Conservation (phyloP, 768 basidiomycete genomes). For the Scleroderma bovista region DNA sequence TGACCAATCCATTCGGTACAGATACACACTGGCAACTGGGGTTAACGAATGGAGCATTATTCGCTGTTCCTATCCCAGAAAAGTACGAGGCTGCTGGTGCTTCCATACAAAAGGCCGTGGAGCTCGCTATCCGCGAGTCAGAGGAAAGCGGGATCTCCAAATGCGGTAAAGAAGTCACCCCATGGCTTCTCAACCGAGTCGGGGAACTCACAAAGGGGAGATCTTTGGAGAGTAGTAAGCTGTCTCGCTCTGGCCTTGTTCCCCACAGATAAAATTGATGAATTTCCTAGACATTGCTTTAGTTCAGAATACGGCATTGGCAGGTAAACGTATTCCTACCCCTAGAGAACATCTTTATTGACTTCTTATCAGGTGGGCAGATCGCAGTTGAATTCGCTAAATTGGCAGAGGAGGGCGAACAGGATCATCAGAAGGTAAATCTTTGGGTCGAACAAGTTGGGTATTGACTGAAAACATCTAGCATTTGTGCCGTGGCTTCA, state of each 20-base stretch:
- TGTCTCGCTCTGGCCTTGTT: neutral
- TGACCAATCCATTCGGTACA: slow-evolving; percentile 23
- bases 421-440: slow-evolving; percentile 11
- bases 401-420: slow-evolving; percentile 28
- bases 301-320: slow-evolving; percentile 79
- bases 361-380: slow-evolving; percentile 49
- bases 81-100: slow-evolving; percentile 63
- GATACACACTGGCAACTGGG: slow-evolving; percentile 68
- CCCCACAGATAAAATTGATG: slow-evolving; percentile 1
- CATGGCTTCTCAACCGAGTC: slow-evolving; percentile 86
- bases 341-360: neutral
- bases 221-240: slow-evolving; percentile 68
- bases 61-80: slow-evolving; percentile 88
- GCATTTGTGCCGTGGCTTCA: slow-evolving; percentile 6
- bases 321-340: slow-evolving; percentile 50
- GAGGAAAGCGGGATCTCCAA: slow-evolving; percentile 73
- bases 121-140: slow-evolving; percentile 81
- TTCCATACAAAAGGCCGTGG: slow-evolving; percentile 68
- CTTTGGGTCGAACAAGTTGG: neutral
- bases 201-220: slow-evolving; percentile 72
- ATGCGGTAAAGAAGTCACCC: slow-evolving; percentile 87
- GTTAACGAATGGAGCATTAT: slow-evolving; percentile 69
- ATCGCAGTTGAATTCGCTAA: slow-evolving; percentile 75
- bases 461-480: slow-evolving; percentile 6
- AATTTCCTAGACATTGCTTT: slow-evolving; percentile 68